phyloP scores from a whole-genome alignment of 371 early-diverging fungal species.

The Rhizomucor pusillus region DNA sequence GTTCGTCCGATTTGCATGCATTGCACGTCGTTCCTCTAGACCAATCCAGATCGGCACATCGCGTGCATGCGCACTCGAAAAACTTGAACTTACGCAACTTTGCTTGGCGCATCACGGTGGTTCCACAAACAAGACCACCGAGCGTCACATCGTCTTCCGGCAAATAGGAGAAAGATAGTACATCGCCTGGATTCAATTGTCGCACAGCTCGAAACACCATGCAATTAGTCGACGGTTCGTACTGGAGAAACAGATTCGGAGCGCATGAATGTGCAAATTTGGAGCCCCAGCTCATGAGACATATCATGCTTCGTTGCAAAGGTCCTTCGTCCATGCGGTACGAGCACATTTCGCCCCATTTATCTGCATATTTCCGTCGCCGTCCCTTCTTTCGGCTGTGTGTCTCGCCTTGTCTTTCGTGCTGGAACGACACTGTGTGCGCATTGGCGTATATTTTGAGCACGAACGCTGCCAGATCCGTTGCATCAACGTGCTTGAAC shows the following conservation, averaged over 20 bases:
- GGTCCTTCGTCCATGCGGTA: slow-evolving; percentile 4
- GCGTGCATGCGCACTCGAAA: slow-evolving; percentile 39
- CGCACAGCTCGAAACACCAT: slow-evolving; percentile 41
- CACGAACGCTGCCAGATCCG: slow-evolving; percentile 29
- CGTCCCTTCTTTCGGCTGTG: slow-evolving; percentile 27
- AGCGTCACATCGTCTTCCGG: slow-evolving; percentile 43
- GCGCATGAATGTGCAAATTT: slow-evolving; percentile 50
- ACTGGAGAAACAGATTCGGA: slow-evolving; percentile 46
- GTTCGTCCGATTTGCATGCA: neutral
- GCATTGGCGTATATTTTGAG: slow-evolving; percentile 52
- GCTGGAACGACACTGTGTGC: slow-evolving; percentile 36
- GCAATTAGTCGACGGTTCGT: slow-evolving; percentile 26
- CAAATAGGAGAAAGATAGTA: slow-evolving; percentile 43
- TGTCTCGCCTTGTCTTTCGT: slow-evolving; percentile 23
- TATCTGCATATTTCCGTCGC: slow-evolving; percentile 15
- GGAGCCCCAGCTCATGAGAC: slow-evolving; percentile 42
- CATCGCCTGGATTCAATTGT: slow-evolving; percentile 24
- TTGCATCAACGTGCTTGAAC: slow-evolving; percentile 24
- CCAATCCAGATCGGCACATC: slow-evolving; percentile 41
- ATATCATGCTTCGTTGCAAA: slow-evolving; percentile 26
- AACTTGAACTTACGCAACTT: slow-evolving; percentile 43
- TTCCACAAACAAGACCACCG: slow-evolving; percentile 44
- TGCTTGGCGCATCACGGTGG: slow-evolving; percentile 23
- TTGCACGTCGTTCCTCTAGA: slow-evolving; percentile 23
- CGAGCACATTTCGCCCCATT: slow-evolving; percentile 17